Evolutionary conservation across 768 basidiomycete genomes (phyloP), one percentile per base, ranked within the genome.

Genomic region (Lactarius trivialis): DNA sequence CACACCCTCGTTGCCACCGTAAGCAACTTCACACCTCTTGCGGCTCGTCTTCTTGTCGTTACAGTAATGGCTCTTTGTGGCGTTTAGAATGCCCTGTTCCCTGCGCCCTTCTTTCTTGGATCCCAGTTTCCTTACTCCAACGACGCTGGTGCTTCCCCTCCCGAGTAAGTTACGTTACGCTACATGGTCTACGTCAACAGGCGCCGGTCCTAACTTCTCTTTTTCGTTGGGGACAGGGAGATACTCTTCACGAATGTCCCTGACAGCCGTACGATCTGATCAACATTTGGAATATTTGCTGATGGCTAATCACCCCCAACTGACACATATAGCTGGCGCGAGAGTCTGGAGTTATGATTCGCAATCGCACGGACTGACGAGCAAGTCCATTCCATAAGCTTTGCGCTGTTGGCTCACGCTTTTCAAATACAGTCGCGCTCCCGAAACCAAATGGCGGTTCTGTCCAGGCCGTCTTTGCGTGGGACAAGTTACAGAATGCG

Each of bases 1-100:
- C 28, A 56, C 19, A 39, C 60, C 12, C n/a, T 45, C n/a, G 48
- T 56, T 24, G 51, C 34, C 19, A 32, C 43, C 17, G 61, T 58
- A 39, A 11, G 61, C 45, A 24, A 19, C 8, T 11, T 0, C 21
- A 17, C 26, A 32, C 14, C 9, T 12, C 52, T 12, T 6, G 33
- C 4, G n/a, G 21, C 7, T 54, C 32, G 34, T 11, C 21, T 36
- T 26, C 43, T 45, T 11, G 33, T 36, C 17, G 17, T 19, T 33
- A 2, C 30, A 30, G 30, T 30, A 9, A 17, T 30, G 17, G 17
- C 17, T 15, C n/a, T 28, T 54, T 11, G 33, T 36, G 19, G 12
- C 34, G 19, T 5, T 17, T 34, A 62, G 61, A 48, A 52, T 26
- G 33, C 60, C 14, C 30, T n/a, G 9, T 51, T 57, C 45, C n/a